Evolutionary conservation across 768 basidiomycete genomes (phyloP).

Genomic region (Serendipita vermifera): DNA sequence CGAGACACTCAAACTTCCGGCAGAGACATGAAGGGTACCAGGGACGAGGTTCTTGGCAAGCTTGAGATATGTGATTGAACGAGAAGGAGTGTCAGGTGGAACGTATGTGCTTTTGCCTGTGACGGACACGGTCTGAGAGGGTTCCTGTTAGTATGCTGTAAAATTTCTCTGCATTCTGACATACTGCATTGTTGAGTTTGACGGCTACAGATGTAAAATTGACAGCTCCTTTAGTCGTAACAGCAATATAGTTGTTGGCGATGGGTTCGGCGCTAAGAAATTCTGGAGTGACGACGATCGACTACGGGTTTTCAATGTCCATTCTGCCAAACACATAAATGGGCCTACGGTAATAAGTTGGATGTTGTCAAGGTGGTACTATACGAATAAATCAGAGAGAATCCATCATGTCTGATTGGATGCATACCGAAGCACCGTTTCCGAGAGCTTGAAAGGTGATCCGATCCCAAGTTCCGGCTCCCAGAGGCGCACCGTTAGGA

Average conservation of each 20-base stretch:
- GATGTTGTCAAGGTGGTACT: slow-evolving; percentile 40
- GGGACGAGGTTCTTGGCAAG: slow-evolving; percentile 28
- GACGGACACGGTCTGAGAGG: slow-evolving; percentile 26
- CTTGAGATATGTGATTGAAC: slow-evolving; percentile 37
- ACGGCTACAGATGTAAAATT: slow-evolving; percentile 30
- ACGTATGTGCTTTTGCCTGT: slow-evolving; percentile 26
- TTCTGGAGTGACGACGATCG: slow-evolving; percentile 33
- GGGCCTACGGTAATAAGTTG: slow-evolving; percentile 29
- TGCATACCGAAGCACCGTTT: slow-evolving; percentile 28
- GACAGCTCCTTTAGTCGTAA: slow-evolving; percentile 37
- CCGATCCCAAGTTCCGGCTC: slow-evolving; percentile 36
- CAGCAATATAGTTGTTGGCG: slow-evolving; percentile 34
- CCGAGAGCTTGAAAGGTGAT: slow-evolving; percentile 36
- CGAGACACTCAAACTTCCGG: slow-evolving; percentile 30
- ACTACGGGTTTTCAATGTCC: slow-evolving; percentile 18
- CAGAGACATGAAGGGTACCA: slow-evolving; percentile 33
- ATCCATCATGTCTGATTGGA: not conserved
- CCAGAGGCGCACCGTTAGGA: slow-evolving; percentile 30
- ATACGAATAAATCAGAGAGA: not conserved
- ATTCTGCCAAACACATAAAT: not conserved
- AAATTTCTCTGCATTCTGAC: not conserved
- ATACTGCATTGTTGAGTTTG: slow-evolving; percentile 30
- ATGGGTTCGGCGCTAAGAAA: slow-evolving; percentile 43
- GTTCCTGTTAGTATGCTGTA: no score
- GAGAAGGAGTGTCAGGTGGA: slow-evolving; percentile 35